Evolutionary conservation across 1,139 yeast species (phyloP).

Genomic region (Ogataea hybrid): DNA sequence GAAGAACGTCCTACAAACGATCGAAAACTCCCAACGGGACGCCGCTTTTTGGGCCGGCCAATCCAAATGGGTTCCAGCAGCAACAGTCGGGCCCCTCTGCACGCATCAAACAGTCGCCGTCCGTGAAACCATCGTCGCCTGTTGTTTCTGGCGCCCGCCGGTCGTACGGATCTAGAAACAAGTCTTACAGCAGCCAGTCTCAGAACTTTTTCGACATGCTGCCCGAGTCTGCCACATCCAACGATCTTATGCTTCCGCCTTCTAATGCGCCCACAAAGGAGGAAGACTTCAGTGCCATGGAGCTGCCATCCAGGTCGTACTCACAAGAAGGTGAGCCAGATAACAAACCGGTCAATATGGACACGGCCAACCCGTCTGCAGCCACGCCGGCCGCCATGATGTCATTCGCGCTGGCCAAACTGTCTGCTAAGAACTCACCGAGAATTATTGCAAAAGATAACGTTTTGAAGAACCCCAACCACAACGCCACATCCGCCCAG

Average conservation of each 20-base stretch:
- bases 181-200: neutral
- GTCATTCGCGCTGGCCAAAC: constrained; percentile 19
- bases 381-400: constrained; percentile 28
- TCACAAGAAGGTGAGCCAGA: neutral
- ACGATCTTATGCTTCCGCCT: constrained; percentile 30
- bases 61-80: constrained; percentile 13
- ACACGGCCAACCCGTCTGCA: constrained; percentile 11
- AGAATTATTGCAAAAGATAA: constrained; percentile 23
- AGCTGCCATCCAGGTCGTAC: neutral
- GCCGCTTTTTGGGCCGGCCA: constrained; percentile 35
- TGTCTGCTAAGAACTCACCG: constrained; percentile 18
- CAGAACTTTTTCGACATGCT: constrained; percentile 22
- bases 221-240: constrained; percentile 24
- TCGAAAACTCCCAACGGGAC: constrained; percentile 37
- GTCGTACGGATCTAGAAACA: constrained; percentile 10
- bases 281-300: neutral
- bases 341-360: neutral
- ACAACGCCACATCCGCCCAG: constrained; percentile 41
- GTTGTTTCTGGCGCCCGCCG: constrained; percentile 6
- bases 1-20: constrained; percentile 26
- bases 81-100: constrained; percentile 1
- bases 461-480: constrained; percentile 33
- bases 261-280: constrained; percentile 18
- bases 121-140: constrained; percentile 8
- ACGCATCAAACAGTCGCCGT: constrained; percentile 13